A percentile compares a stretch with the other conserved stretches of the same genome.
Conservation (phyloP, 177 flowering plant genomes). For the Tripterygium wilfordii region DNA sequence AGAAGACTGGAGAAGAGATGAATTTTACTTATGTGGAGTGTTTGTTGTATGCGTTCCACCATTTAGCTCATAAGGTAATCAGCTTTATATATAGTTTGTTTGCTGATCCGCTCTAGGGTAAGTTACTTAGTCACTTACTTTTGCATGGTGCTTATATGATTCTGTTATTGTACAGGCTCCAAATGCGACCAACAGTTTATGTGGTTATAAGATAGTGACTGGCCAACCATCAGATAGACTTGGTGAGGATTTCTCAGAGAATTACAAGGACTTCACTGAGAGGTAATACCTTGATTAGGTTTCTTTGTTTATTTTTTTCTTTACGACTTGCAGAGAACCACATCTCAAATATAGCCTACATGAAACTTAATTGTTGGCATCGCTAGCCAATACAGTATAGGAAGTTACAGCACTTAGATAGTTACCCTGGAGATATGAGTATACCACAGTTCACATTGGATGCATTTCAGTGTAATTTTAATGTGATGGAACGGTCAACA, state of each 20-base stretch:
- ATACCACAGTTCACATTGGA: no score
- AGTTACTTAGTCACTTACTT: no score
- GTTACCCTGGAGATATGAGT: no score
- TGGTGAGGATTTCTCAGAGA: slow-evolving; percentile 96
- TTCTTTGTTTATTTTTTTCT: background rate
- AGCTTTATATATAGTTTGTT: no score
- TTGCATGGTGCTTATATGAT: slow-evolving; percentile 9
- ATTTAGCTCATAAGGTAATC: slow-evolving; percentile 79
- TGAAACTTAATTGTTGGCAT: no score
- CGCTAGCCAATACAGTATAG: no score
- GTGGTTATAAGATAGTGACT: slow-evolving; percentile 97
- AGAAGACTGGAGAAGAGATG: slow-evolving; percentile 84
- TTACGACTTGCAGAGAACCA: background rate
- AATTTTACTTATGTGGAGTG: slow-evolving; percentile 91
- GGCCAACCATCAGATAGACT: slow-evolving; percentile 99
- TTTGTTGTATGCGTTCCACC: slow-evolving; percentile 82
- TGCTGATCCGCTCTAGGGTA: no score
- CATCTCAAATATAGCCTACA: no score
- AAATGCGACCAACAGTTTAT: slow-evolving; percentile 91
- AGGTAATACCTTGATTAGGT: slow-evolving; percentile 35
- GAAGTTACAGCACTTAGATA: no score
- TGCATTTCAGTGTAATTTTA: no score
- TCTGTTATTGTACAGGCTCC: slow-evolving; percentile 55
- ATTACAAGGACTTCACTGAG: slow-evolving; percentile 76
- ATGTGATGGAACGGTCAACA: no score